These are phyloP conservation scores for Parafenestella ontariensis DNA, from an alignment of 2,329 filamentous ascomycete species.

Conservation along the genomic window DNA sequence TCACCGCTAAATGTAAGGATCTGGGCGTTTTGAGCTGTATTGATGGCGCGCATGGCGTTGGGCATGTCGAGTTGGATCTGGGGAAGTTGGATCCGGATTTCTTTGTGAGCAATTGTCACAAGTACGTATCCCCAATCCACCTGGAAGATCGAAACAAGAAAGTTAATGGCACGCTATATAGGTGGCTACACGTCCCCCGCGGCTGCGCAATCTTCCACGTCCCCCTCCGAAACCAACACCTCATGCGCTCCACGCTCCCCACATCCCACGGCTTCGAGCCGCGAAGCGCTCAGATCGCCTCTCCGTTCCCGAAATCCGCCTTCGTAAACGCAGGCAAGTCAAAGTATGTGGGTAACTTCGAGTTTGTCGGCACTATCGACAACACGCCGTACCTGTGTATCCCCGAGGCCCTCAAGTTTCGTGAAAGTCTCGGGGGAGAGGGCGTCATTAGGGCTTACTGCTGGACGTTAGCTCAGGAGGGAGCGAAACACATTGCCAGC, in stretches of 20 bases:
- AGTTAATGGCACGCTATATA: too few species aligned
- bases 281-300: constrained; percentile 27
- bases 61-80: constrained; percentile 77
- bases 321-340: constrained; percentile 55
- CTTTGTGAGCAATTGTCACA: constrained; percentile 76
- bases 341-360: constrained; percentile 61
- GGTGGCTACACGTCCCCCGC: constrained; percentile 83
- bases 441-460: constrained; percentile 70
- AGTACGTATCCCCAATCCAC: constrained; percentile 27
- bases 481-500: constrained; percentile 65
- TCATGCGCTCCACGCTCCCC: constrained; percentile 77
- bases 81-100: constrained; percentile 76
- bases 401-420: constrained; percentile 74
- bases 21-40: constrained; percentile 74
- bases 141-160: too few species aligned
- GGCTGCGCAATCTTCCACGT: constrained; percentile 84
- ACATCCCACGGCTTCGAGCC: constrained; percentile 81
- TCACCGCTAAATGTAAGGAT: constrained; percentile 70
- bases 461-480: constrained; percentile 67
- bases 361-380: constrained; percentile 79
- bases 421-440: constrained; percentile 76
- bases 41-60: constrained; percentile 86
- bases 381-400: constrained; percentile 75
- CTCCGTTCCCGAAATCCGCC: constrained; percentile 47
- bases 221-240: constrained; percentile 73